phyloP scores from a whole-genome alignment of 257 asterid species.

The Scutellaria minor region DNA sequence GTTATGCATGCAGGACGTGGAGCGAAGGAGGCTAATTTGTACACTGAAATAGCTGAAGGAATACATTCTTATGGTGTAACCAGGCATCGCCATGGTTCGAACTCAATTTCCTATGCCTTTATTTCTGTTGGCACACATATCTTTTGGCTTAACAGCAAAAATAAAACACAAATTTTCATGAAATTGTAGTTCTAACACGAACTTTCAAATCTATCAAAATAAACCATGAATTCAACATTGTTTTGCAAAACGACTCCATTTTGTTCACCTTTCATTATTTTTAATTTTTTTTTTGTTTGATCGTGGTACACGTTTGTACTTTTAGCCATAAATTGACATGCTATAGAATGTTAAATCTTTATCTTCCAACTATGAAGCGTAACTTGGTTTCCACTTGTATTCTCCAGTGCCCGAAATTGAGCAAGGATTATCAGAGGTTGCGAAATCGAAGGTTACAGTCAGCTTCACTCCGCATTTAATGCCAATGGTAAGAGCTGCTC shows the following conservation, averaged over 20 bases:
- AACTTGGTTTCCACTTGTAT: constrained; percentile 20
- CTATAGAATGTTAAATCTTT: not conserved
- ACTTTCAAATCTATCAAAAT: too few relatives aligned
- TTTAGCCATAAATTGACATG: not conserved
- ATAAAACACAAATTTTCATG: too few relatives aligned
- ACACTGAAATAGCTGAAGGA: constrained; percentile 98
- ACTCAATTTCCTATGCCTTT: constrained; percentile 1
- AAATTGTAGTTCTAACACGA: too few relatives aligned
- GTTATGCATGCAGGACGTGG: constrained; percentile 70
- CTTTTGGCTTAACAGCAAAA: too few relatives aligned
- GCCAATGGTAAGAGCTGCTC: constrained; percentile 77
- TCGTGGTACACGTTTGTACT: too few relatives aligned
- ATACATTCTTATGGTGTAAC: constrained; percentile 88
- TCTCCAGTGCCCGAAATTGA: constrained; percentile 94
- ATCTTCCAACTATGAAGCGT: not conserved
- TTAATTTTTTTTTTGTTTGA: too few relatives aligned
- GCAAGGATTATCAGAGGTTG: constrained; percentile 90
- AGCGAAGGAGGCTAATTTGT: constrained; percentile 91
- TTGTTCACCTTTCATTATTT: too few relatives aligned
- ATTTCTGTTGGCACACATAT: not conserved
- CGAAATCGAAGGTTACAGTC: constrained; percentile 78
- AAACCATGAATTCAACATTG: too few relatives aligned
- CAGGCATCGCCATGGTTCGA: constrained; percentile 92
- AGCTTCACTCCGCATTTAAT: constrained; percentile 98
- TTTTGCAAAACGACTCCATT: too few relatives aligned